Evolutionary conservation across 345 rosid species (phyloP).

Genomic region (Abelmoschus esculentus): DNA sequence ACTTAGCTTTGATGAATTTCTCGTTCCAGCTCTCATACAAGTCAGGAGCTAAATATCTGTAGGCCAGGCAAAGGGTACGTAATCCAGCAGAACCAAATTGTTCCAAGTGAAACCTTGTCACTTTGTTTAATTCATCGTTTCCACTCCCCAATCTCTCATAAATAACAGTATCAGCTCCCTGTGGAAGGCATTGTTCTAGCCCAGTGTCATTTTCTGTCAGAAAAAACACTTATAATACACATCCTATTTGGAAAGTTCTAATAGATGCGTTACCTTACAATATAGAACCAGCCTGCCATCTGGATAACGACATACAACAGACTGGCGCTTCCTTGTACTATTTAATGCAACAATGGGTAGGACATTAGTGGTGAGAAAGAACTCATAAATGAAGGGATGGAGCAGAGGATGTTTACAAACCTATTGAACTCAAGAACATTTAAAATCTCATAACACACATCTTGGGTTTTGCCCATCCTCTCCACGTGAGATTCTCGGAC

Average conservation of each 20-base stretch:
- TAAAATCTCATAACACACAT: constrained; percentile 81
- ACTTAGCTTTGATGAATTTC: constrained; percentile 94
- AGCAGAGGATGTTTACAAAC: constrained; percentile 25
- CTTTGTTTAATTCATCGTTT: constrained; percentile 58
- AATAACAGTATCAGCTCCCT: constrained; percentile 99
- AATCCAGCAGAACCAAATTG: constrained; percentile 93
- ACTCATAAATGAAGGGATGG: no score
- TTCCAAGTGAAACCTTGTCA: constrained; percentile 83
- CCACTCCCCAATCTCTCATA: constrained; percentile 81
- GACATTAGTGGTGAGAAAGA: no score
- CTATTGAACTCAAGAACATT: constrained; percentile 99
- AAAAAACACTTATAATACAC: constrained; percentile 5
- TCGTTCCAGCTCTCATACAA: constrained; percentile 91
- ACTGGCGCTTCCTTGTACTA: constrained; percentile 99
- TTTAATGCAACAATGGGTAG: constrained; percentile 1
- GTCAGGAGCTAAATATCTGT: constrained; percentile 64
- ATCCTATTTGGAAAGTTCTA: constrained; percentile 9
- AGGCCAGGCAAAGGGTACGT: constrained; percentile 97
- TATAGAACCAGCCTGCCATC: constrained; percentile 94
- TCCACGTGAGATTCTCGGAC: constrained; percentile 98
- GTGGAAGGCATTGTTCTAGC: constrained; percentile 25
- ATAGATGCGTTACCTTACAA: constrained; percentile 66
- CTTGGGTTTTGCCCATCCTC: constrained; percentile 85
- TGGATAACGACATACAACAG: constrained; percentile 94
- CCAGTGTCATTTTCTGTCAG: constrained; percentile 25